A percentile compares a stretch with the other conserved stretches of the same genome.
Conservation (phyloP, 164 flowering plant genomes). For the Taxillus chinensis region DNA sequence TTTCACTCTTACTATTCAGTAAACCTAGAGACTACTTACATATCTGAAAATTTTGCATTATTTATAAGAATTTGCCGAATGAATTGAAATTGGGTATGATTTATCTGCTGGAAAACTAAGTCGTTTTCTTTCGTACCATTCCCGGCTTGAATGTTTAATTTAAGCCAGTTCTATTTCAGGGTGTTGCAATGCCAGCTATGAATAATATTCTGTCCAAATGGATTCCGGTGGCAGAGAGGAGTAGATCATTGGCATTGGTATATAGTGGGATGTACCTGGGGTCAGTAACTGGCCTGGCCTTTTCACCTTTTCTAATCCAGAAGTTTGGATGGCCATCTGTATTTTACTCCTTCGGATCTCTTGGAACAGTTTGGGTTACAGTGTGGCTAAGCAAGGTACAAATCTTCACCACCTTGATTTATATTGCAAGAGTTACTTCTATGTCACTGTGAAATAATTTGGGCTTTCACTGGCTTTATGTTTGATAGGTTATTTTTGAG, state of each 20-base stretch:
- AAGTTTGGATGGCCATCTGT: constrained; percentile 93
- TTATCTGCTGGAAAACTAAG: no score
- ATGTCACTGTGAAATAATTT: no score
- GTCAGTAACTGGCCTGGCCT: constrained; percentile 89
- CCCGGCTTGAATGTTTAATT: no score
- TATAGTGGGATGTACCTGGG: constrained; percentile 99
- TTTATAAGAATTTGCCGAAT: no score
- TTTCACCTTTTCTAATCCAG: constrained; percentile 86
- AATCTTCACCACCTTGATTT: not conserved
- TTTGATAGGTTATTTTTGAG: no score
- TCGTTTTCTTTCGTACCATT: no score
- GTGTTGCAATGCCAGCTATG: constrained; percentile 99
- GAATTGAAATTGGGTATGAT: no score
- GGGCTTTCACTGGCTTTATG: no score
- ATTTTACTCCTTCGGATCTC: constrained; percentile 91
- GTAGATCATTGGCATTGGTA: constrained; percentile 87
- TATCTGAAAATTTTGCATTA: no score
- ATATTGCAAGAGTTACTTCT: not conserved
- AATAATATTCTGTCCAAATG: constrained; percentile 88
- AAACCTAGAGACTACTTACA: no score
- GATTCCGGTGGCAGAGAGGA: constrained; percentile 93
- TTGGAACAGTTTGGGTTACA: constrained; percentile 84
- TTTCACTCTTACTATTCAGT: no score
- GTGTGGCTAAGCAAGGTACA: constrained; percentile 76
- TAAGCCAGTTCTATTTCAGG: constrained; percentile 35